Evolutionary conservation across 2,329 filamentous ascomycete genomes (phyloP), one percentile per base, ranked within the genome.

Genomic region (Ambrosiella xylebori): DNA sequence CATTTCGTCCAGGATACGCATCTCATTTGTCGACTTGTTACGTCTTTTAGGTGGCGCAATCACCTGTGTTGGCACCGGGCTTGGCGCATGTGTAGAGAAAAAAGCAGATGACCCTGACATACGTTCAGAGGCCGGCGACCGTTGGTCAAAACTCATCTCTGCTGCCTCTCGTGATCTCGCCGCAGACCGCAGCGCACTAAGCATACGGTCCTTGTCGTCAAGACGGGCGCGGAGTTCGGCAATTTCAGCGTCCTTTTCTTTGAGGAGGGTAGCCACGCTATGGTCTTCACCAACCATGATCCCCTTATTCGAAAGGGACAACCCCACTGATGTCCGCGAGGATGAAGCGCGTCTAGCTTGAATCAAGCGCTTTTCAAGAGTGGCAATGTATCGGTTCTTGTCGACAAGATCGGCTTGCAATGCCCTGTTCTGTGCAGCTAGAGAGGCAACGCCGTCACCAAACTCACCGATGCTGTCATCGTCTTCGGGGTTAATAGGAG

Each of bases 1-100:
- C 91, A 97, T 96, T 71, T 95, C 88, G 65, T 97, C 91, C 35
- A 96, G 78, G 73, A 96, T 89, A 63, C 87, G 95, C 82, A 96
- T 90, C 70, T 95, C 90, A 64, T 95, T 89, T 39, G 93, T 85
- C 63, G 86, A 88, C 72, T 78, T 81, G 11, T 75, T 74, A 54
- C 78, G 76, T 56, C 76, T 77, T n/a, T 69, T 65, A 6, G 63
- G 63, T 8, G 64, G 61, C 19, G 63, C 64, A 57, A 63, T 63
- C 54, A 65, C 63, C 15, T 65, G 54, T 8, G 63, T 63, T 9
- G 64, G 62, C 27, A 62, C 64, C 56, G 63, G 63, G 54, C 65
- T 64, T 13, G 65, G 66, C 1, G 66, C 60, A 61, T 57, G 63
- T 50, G 17, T 65, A 53, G 56, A 64, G 56, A 58, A 65, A 57